These are phyloP conservation scores for Camellia sinensis DNA, from an alignment of 148 eudicot species.

Conservation along the genomic window DNA sequence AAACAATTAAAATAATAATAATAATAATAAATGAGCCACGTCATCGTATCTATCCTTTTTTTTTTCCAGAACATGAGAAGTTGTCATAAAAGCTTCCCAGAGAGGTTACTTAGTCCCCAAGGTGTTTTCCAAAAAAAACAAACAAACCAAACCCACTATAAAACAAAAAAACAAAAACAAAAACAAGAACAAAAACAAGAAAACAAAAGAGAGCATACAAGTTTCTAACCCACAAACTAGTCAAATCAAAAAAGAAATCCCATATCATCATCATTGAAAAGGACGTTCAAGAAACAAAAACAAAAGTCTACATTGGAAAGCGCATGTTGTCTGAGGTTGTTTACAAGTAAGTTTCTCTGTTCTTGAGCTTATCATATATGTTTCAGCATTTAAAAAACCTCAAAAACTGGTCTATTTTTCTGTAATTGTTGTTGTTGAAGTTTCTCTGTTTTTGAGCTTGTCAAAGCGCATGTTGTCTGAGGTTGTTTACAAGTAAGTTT, in stretches of 20 bases:
- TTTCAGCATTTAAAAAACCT: too few relatives aligned
- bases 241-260: neutral
- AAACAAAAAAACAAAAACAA: neutral
- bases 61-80: neutral
- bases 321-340: neutral
- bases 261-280: too few relatives aligned
- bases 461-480: neutral
- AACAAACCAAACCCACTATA: neutral
- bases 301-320: neutral
- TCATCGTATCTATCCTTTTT: neutral
- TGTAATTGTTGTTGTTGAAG: too few relatives aligned
- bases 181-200: neutral
- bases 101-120: slow-evolving; percentile 12
- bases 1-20: neutral
- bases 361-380: too few relatives aligned
- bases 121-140: neutral
- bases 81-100: neutral
- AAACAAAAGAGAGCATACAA: neutral
- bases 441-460: too few relatives aligned
- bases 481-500: too few relatives aligned
- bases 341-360: too few relatives aligned
- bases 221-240: neutral
- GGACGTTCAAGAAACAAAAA: too few relatives aligned
- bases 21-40: too few relatives aligned
- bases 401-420: too few relatives aligned